phyloP scores from a whole-genome alignment of 768 basidiomycete genomes.

The Collybiopsis luxurians region DNA sequence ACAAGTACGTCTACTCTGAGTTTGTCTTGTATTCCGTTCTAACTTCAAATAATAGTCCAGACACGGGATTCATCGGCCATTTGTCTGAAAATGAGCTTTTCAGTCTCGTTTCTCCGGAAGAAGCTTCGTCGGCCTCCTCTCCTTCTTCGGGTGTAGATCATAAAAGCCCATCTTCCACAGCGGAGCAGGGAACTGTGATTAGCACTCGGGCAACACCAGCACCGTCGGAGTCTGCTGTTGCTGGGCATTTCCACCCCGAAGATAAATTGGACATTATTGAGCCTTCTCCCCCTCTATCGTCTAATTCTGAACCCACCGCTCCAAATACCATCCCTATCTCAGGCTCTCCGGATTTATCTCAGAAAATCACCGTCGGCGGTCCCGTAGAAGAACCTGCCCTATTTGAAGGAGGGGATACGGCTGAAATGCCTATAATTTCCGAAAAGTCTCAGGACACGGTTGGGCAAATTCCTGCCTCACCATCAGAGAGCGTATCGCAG shows the following conservation, averaged over 20 bases:
- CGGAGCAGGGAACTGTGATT: not conserved
- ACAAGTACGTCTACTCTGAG: constrained; percentile 39
- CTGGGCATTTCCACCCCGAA: constrained; percentile 15
- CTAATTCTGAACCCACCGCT: not conserved
- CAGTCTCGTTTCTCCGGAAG: constrained; percentile 4
- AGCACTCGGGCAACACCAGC: not conserved
- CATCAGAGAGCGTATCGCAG: not conserved
- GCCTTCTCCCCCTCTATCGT: constrained; percentile 16
- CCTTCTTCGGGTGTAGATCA: not conserved
- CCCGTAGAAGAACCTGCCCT: not conserved
- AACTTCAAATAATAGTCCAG: constrained; percentile 24
- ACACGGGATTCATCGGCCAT: constrained; percentile 25
- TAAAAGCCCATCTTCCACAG: not conserved
- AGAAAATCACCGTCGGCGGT: not conserved
- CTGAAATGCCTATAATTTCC: too few species aligned
- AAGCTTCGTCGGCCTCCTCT: not conserved
- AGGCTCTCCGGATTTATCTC: not conserved
- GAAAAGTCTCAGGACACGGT: not conserved
- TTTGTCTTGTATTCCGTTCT: not conserved
- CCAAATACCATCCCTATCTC: not conserved
- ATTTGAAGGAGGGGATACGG: too few species aligned
- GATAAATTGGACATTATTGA: constrained; percentile 40
- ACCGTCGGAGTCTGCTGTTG: not conserved
- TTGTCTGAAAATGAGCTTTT: constrained; percentile 11
- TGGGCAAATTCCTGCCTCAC: not conserved